These are phyloP conservation scores for Bipolaris cookei DNA, from an alignment of 2,329 filamentous ascomycete genomes.

Conservation along the genomic window DNA sequence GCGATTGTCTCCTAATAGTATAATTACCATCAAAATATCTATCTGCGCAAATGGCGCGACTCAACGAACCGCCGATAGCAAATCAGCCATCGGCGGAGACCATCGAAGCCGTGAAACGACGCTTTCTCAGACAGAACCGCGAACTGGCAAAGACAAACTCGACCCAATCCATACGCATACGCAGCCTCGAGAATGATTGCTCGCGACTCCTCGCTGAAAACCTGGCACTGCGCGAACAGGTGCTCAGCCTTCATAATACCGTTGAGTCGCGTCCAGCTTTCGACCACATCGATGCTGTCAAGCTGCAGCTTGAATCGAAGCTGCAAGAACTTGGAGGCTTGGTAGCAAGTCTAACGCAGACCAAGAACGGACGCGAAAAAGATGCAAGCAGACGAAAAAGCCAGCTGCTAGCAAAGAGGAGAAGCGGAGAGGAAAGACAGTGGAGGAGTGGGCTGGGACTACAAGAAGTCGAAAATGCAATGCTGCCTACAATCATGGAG, in stretches of 20 bases:
- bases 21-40: constrained; percentile 45
- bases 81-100: constrained; percentile 64
- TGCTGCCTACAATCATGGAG: constrained; percentile 72
- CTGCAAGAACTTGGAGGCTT: constrained; percentile 72
- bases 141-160: constrained; percentile 81
- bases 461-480: constrained; percentile 57
- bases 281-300: constrained; percentile 72
- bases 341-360: constrained; percentile 67
- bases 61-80: constrained; percentile 71
- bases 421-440: constrained; percentile 61
- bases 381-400: constrained; percentile 52
- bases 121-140: constrained; percentile 82
- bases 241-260: constrained; percentile 72
- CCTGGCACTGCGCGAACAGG: constrained; percentile 71
- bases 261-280: constrained; percentile 68
- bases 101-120: constrained; percentile 72
- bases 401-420: constrained; percentile 55
- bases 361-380: constrained; percentile 33
- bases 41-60: constrained; percentile 72
- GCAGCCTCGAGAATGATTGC: constrained; percentile 76
- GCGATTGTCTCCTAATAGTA: constrained; percentile 21
- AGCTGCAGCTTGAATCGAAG: constrained; percentile 73
- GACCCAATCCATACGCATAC: constrained; percentile 76
- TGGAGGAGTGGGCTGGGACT: constrained; percentile 57
- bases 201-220: constrained; percentile 80